Conservation (phyloP, 345 rosid genomes). For the Corymbia maculata region DNA sequence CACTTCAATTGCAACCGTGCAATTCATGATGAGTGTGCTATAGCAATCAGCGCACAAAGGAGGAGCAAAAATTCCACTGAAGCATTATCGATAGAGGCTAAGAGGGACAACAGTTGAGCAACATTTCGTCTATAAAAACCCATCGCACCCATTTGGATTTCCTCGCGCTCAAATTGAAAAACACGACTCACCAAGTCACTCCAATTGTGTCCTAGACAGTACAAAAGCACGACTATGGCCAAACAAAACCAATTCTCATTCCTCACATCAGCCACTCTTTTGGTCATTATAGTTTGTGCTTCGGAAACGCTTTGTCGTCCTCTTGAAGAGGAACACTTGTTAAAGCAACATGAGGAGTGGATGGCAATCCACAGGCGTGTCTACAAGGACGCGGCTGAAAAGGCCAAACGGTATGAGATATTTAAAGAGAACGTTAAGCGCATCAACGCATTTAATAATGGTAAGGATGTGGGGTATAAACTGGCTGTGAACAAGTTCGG, state of each 20-base stretch:
- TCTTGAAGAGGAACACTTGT: constrained; percentile 13
- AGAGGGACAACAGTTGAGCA: not conserved
- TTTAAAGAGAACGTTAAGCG: constrained; percentile 8
- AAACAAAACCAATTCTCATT: not conserved
- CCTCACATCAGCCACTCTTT: not conserved
- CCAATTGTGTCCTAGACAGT: not conserved
- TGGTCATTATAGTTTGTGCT: too few relatives aligned
- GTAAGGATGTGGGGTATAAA: constrained; percentile 6
- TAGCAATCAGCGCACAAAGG: not conserved
- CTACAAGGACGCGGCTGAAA: constrained; percentile 2
- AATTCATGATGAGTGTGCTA: not conserved
- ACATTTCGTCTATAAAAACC: not conserved
- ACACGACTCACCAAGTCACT: not conserved
- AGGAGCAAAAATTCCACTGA: not conserved
- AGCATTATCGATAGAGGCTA: not conserved
- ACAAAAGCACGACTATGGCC: not conserved
- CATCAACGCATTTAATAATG: constrained; percentile 6
- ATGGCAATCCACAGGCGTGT: constrained; percentile 5
- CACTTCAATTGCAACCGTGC: not conserved
- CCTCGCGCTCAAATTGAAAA: constrained; percentile 10
- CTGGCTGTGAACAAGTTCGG: constrained; percentile 15
- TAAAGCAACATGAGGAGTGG: constrained; percentile 22
- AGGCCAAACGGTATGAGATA: not conserved
- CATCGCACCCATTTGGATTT: not conserved
- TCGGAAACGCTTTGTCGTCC: not conserved